Evolutionary conservation across 352 stramenopile genomes (phyloP), one percentile per base, ranked within the genome.

Genomic region (Pythium phragmiticola): DNA sequence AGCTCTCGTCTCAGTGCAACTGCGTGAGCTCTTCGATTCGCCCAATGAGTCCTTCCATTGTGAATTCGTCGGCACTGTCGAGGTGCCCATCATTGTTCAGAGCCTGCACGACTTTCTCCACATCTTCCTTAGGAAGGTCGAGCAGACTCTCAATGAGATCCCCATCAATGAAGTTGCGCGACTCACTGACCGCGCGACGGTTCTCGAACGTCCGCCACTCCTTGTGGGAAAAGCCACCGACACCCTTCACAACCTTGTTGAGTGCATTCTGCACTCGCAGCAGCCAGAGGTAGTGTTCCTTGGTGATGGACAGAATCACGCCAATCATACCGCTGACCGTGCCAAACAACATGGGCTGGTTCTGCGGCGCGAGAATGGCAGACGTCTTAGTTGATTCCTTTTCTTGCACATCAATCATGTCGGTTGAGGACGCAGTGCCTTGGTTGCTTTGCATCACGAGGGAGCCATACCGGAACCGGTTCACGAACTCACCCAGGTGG

Each of bases 301-400:
- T 95, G n/a, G 79, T 83, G 39, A 99, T 80, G 11, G 93, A 83
- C 23, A 98, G 59, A 62, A 98, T 89, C 21, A 92, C 90, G 13
- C 96, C 96, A 53, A 99, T 90, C 73, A 96, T 98, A n/a, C 96
- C 96, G 67, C 96, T 98, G 6, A 98, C 94, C 17, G 96, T 98
- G 34, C 89, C 95, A 75, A 98, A 98, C 17, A 99, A 73, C 69
- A 98, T 89, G 49, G 84, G 89, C 47, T 76, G 73, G n/a, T 74
- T 64, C 19, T 57, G 46, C 11, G 36, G 49, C 17, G 54, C 50
- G n/a, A 52, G 34, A 21, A 56, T 74, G 47, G 56, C 37, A 23
- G 56, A 47, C 16, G 21, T 13, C 23, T 56, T 50, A 2, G 21
- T 50, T 16, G 48, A 28, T 26, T 49, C 57, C 23, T 53, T 57